Conservation (phyloP, 306 rosid species). For the Gleditsia sinensis region DNA sequence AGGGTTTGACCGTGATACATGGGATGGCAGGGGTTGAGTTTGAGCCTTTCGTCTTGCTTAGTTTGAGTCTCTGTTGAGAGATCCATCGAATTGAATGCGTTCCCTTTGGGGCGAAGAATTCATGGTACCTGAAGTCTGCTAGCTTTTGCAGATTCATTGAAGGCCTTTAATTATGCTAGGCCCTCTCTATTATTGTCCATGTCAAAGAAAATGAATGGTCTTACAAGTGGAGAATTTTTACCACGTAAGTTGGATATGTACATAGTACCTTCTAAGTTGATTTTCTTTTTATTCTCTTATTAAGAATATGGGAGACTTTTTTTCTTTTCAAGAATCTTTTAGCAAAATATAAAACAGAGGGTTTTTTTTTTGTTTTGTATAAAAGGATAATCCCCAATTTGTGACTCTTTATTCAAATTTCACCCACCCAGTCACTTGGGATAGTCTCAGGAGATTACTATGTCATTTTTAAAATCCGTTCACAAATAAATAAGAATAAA, state of each 20-base stretch:
- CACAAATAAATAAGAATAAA: too few species aligned
- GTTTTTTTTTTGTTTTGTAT: too few species aligned
- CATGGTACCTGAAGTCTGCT: constrained; percentile 61
- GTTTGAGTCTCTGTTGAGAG: constrained; percentile 32
- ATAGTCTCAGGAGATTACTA: too few species aligned
- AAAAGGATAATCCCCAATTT: too few species aligned
- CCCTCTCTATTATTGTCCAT: constrained; percentile 59
- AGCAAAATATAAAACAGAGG: too few species aligned
- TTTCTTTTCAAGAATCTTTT: too few species aligned
- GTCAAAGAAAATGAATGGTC: not conserved
- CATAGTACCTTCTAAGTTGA: too few species aligned
- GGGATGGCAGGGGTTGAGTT: constrained; percentile 14
- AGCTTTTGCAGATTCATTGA: constrained; percentile 78
- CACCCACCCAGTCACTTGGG: too few species aligned
- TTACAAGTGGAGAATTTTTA: constrained; percentile 18
- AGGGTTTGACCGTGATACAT: too few species aligned
- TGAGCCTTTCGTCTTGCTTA: constrained; percentile 30
- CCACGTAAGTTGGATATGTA: constrained; percentile 16
- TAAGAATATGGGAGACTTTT: not conserved
- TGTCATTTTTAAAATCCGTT: too few species aligned
- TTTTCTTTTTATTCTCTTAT: not conserved
- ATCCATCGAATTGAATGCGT: constrained; percentile 76
- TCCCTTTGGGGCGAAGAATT: constrained; percentile 58
- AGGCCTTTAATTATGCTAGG: constrained; percentile 59
- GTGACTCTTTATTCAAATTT: too few species aligned